Base-by-base conservation (phyloP, 2,329 filamentous ascomycete genomes). In the Drechslerella stenobrocha region DNA sequence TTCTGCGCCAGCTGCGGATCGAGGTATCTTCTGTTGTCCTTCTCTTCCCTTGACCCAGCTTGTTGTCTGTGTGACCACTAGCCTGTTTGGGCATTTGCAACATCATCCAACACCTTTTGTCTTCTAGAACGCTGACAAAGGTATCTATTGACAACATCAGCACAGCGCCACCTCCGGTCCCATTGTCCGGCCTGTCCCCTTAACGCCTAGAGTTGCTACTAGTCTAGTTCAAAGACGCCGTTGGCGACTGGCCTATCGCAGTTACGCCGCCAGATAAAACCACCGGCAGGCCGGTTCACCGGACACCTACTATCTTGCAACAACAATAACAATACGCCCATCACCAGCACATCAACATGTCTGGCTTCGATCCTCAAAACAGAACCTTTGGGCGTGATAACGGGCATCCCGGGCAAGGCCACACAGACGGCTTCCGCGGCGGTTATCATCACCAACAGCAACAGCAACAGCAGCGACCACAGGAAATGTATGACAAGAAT, bases 401-500 rank as follows among this genome's bases (percentile, higher is more conserved):
- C 45, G 37, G 5, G 46, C 18, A 40, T 9, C 18, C 47, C 13
- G 45, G 45, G 23, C 40, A 32, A 40, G 15, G 32, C 22, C 48
- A 34, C n/a, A 34, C 32, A 23, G 32, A 22, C 2, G 28, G 28
- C 15, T 37, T 8, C 24, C 32, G 48, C 9, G 23, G 18, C 44
- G 30, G 32, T 24, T 9, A 34, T 24, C 15, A 44, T 15, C 22
- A 37, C 13, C 42, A 45, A 23, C 26, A 40, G 44, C 44, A 30
- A 18, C 15, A 13, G 37, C 35, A 20, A 35, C 23, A 32, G 9
- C 45, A 42, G 26, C 30, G 11, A 13, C 37, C 46, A 24, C 46
- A 42, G 26, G 23, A 47, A 13, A 35, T 18, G 6, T 60, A 60
- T 18, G 56, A 47, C 4, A 34, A 35, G 20, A 47, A 60, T 13